A percentile compares a stretch with the other conserved stretches of the same genome.
Conservation (phyloP, 2,329 filamentous ascomycete genomes). For the Immersiporthe knoxdaviesiana region DNA sequence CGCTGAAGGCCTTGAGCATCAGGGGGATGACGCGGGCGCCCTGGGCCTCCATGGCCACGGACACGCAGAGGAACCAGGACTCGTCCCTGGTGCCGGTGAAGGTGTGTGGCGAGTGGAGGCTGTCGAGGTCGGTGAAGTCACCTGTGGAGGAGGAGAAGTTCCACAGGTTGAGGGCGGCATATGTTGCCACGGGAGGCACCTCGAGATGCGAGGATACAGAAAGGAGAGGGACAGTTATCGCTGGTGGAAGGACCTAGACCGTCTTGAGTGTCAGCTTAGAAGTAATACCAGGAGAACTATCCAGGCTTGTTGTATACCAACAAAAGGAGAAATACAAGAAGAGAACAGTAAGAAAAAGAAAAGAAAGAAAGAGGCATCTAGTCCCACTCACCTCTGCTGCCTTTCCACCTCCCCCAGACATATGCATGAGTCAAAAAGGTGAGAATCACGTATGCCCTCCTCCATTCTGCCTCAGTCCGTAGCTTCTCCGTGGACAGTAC, state of each 20-base stretch:
- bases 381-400: slow-evolving; percentile 66
- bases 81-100: slow-evolving; percentile 90
- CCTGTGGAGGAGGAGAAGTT: slow-evolving; percentile 69
- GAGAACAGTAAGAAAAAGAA: neutral
- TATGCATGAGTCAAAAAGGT: slow-evolving; percentile 83
- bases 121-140: slow-evolving; percentile 67
- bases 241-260: slow-evolving; percentile 66
- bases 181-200: slow-evolving; percentile 87
- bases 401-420: slow-evolving; percentile 81
- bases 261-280: slow-evolving; percentile 29
- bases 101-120: slow-evolving; percentile 73
- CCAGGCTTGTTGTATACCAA: no score
- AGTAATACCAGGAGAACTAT: no score
- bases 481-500: slow-evolving; percentile 70
- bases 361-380: neutral
- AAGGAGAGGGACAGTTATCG: slow-evolving; percentile 78
- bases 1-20: slow-evolving; percentile 77
- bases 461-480: slow-evolving; percentile 71
- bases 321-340: neutral
- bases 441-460: slow-evolving; percentile 78
- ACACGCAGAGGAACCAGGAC: slow-evolving; percentile 91
- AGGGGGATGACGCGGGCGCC: slow-evolving; percentile 74
- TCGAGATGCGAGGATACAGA: slow-evolving; percentile 73
- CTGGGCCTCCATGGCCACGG: slow-evolving; percentile 85
- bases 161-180: slow-evolving; percentile 85